phyloP scores from a whole-genome alignment of 2,329 filamentous ascomycete genomes.

The Penicillium carneum region DNA sequence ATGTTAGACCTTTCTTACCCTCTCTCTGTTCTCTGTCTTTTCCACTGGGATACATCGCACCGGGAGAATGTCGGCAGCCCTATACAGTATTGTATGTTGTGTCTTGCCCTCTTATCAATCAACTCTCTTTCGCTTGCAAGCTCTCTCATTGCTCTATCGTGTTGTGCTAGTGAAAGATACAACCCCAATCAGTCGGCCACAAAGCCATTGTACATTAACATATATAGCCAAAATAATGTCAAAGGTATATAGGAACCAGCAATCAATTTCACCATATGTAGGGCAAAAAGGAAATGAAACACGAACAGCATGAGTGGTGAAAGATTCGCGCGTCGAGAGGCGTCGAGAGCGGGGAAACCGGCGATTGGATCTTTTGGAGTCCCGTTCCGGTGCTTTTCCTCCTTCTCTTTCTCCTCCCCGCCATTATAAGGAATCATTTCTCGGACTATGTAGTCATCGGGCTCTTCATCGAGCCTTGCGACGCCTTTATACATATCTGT shows the following conservation, averaged over 20 bases:
- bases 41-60: not conserved
- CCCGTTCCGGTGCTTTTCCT: constrained; percentile 45
- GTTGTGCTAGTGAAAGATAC: not conserved
- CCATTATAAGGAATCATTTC: constrained; percentile 42
- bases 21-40: not conserved
- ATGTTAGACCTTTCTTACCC: too few relatives aligned
- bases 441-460: constrained; percentile 52
- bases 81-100: not conserved
- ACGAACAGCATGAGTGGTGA: constrained; percentile 11
- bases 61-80: too few relatives aligned
- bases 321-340: constrained; percentile 34
- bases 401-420: constrained; percentile 42
- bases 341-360: constrained; percentile 44
- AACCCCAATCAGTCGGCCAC: not conserved
- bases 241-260: not conserved
- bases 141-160: not conserved
- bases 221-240: not conserved
- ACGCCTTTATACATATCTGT: constrained; percentile 37
- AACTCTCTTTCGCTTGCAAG: not conserved
- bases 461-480: constrained; percentile 44
- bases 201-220: not conserved
- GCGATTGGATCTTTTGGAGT: constrained; percentile 43
- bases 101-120: not conserved
- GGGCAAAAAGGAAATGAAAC: constrained; percentile 3
- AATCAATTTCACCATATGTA: not conserved